Conservation (phyloP, 306 rosid genomes). For the Glycine tomentella region DNA sequence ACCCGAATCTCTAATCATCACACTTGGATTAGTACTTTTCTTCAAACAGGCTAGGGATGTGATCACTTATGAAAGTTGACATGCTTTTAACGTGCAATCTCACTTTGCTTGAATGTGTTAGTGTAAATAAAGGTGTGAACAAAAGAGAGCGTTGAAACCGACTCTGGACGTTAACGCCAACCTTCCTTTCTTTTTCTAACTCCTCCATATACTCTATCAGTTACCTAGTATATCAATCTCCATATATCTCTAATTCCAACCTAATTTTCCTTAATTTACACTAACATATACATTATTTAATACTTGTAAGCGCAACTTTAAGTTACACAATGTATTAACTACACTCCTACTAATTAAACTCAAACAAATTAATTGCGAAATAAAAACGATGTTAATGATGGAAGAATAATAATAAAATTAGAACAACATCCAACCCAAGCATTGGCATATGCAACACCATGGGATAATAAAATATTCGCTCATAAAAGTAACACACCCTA, state of each 20-base stretch:
- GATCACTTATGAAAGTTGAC: conserved; percentile 49
- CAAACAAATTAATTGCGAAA: conserved; percentile 25
- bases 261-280: background rate
- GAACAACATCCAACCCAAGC: background rate
- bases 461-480: conserved; percentile 38
- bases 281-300: no score
- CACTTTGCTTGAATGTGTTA: conserved; percentile 53
- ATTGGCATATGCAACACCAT: conserved; percentile 1
- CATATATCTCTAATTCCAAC: conserved; percentile 51
- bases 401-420: background rate
- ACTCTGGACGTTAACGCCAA: conserved; percentile 55
- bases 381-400: background rate
- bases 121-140: conserved; percentile 46
- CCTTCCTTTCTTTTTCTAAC: conserved; percentile 44
- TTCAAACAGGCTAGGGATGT: conserved; percentile 22
- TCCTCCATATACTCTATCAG: conserved; percentile 38
- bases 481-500: conserved; percentile 31
- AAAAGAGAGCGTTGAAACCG: conserved; percentile 54
- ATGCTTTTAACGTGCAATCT: conserved; percentile 65
- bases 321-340: conserved; percentile 13
- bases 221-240: conserved; percentile 35
- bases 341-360: background rate
- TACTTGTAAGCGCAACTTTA: conserved; percentile 9
- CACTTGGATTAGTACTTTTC: conserved; percentile 40
- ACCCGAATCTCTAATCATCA: conserved; percentile 49